Percentiles rank a stretch among this genome's conserved stretches.
Conservation (phyloP, 805 yeast genomes). For the Lachancea mirantina region DNA sequence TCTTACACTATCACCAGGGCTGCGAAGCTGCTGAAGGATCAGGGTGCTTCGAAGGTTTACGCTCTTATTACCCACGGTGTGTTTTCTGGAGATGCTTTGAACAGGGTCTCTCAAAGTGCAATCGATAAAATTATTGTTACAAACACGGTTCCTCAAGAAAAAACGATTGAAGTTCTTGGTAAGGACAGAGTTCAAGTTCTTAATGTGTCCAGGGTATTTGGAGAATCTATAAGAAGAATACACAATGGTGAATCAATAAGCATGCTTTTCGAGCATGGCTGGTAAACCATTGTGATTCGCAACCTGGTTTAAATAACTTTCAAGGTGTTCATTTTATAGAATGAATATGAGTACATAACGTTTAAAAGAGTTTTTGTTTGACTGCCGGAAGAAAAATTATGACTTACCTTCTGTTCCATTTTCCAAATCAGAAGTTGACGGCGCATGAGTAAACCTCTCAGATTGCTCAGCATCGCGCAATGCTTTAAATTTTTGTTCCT, state of each 20-base stretch:
- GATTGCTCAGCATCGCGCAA: too few relatives aligned
- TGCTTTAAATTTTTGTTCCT: too few relatives aligned
- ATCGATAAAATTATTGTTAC: conserved; percentile 86
- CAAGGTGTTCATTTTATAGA: background rate
- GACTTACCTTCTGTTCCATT: too few relatives aligned
- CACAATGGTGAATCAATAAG: conserved; percentile 96
- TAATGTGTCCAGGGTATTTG: conserved; percentile 82
- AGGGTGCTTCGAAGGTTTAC: conserved; percentile 81
- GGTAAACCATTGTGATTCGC: conserved; percentile 17
- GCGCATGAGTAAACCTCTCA: too few relatives aligned
- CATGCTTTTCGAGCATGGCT: conserved; percentile 80
- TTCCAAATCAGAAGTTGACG: too few relatives aligned
- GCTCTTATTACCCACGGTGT: conserved; percentile 91
- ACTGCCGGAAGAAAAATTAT: too few relatives aligned
- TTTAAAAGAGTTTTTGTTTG: too few relatives aligned
- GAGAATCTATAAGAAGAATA: conserved; percentile 91
- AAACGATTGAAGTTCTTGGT: conserved; percentile 46
- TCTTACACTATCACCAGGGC: conserved; percentile 89
- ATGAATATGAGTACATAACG: background rate
- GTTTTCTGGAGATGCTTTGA: conserved; percentile 85
- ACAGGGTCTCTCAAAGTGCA: conserved; percentile 54
- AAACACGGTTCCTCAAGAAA: conserved; percentile 82
- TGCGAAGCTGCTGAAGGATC: conserved; percentile 83
- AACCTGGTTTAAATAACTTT: background rate
- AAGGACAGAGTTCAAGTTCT: conserved; percentile 60